Conservation (phyloP, 768 basidiomycete genomes). For the Paxillus rubicundulus region DNA sequence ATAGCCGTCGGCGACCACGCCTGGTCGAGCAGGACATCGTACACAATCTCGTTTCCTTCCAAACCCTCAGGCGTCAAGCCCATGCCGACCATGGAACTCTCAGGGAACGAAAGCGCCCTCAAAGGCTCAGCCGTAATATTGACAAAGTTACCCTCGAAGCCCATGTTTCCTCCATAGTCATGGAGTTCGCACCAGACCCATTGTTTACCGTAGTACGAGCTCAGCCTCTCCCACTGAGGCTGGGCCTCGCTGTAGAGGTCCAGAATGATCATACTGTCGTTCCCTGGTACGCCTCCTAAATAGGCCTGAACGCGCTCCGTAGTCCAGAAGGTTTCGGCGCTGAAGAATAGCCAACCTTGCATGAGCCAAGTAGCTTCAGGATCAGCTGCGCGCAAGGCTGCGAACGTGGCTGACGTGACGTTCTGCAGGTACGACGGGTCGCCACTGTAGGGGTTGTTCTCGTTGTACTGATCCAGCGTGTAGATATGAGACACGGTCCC, state of each 20-base stretch:
- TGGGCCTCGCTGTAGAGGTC: constrained; percentile 40
- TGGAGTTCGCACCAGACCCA: constrained; percentile 45
- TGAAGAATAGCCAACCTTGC: constrained; percentile 44
- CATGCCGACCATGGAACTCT: constrained; percentile 37
- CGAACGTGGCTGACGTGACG: constrained; percentile 35
- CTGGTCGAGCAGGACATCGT: constrained; percentile 40
- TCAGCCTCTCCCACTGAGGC: constrained; percentile 42
- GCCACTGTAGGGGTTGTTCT: constrained; percentile 37
- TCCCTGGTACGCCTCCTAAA: constrained; percentile 36
- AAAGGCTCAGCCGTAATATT: constrained; percentile 34
- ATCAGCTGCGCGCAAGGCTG: constrained; percentile 38
- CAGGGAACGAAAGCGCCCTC: constrained; percentile 28
- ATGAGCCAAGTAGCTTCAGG: constrained; percentile 41
- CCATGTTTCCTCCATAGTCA: constrained; percentile 39
- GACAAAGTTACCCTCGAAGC: constrained; percentile 37
- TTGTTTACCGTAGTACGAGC: constrained; percentile 37
- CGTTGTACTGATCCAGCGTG: constrained; percentile 46
- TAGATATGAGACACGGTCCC: constrained; percentile 41
- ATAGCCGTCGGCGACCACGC: constrained; percentile 38
- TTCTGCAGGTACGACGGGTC: constrained; percentile 32
- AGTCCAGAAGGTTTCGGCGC: constrained; percentile 37
- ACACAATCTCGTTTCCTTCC: constrained; percentile 45
- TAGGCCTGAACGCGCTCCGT: constrained; percentile 39
- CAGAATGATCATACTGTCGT: constrained; percentile 40
- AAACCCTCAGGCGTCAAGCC: constrained; percentile 40